Conservation (phyloP, 257 asterid genomes). For the Rauvolfia tetraphylla region DNA sequence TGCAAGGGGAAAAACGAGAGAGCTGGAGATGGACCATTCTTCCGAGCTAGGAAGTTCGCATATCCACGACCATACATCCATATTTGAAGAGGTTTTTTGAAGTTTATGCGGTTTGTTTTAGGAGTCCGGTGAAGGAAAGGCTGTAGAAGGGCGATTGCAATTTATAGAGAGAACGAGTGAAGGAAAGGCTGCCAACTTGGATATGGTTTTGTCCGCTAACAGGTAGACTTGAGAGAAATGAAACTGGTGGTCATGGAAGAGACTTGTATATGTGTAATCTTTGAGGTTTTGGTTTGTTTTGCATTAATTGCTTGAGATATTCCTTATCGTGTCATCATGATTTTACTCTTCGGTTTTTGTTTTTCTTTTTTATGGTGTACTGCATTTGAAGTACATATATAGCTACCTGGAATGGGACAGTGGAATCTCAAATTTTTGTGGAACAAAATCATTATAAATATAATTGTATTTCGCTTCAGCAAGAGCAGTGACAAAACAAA, state of each 20-base stretch:
- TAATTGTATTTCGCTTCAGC: too few species aligned
- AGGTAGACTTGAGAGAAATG: not conserved
- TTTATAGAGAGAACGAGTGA: constrained; percentile 55
- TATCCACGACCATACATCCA: constrained; percentile 95
- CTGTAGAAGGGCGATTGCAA: not conserved
- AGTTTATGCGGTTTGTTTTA: not conserved
- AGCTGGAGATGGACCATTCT: constrained; percentile 14
- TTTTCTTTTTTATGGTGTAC: not conserved
- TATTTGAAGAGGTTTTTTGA: constrained; percentile 12
- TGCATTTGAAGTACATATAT: not conserved
- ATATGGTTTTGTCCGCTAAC: constrained; percentile 43
- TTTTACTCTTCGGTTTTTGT: not conserved
- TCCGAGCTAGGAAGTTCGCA: constrained; percentile 47
- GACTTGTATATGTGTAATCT: constrained; percentile 13
- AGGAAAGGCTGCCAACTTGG: constrained; percentile 42
- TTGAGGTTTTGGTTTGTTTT: constrained; percentile 13
- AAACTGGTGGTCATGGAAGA: constrained; percentile 25
- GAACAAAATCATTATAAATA: too few species aligned
- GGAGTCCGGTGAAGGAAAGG: not conserved
- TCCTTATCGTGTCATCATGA: not conserved
- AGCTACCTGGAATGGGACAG: too few species aligned
- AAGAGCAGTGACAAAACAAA: too few species aligned
- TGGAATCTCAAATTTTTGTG: too few species aligned
- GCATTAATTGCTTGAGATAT: constrained; percentile 20
- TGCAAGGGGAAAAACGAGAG: constrained; percentile 45